Percentiles rank a stretch among this genome's conserved stretches.
These are phyloP conservation scores for Fraxinus pennsylvanica DNA, from an alignment of 257 asterid genomes.

Conservation along the genomic window DNA sequence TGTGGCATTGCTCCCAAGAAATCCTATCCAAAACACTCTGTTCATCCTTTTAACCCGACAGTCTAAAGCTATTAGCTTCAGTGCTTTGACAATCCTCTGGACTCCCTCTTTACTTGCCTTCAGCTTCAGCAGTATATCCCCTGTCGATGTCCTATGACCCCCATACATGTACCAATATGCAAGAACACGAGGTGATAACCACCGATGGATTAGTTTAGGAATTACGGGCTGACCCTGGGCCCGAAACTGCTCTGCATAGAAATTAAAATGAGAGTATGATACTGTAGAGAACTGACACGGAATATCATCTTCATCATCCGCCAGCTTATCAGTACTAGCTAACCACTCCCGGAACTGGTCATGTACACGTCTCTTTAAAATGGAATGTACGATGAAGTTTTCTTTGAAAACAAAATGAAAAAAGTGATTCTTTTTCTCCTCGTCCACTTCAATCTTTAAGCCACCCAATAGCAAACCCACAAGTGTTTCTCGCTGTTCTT, in stretches of 20 bases:
- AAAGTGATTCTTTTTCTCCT: constrained; percentile 41
- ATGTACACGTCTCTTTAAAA: constrained; percentile 56
- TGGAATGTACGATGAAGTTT: constrained; percentile 47
- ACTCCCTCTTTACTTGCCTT: constrained; percentile 64
- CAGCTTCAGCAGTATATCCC: constrained; percentile 78
- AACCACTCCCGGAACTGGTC: constrained; percentile 81
- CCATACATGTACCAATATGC: constrained; percentile 97
- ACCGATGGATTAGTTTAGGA: constrained; percentile 82
- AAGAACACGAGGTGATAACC: constrained; percentile 88
- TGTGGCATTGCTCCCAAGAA: constrained; percentile 61
- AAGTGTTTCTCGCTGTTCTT: constrained; percentile 77
- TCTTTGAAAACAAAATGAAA: constrained; percentile 61
- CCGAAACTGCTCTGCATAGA: constrained; percentile 81
- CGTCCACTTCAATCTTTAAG: constrained; percentile 46
- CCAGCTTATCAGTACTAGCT: constrained; percentile 30
- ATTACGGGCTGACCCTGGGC: constrained; percentile 54
- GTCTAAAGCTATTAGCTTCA: constrained; percentile 55
- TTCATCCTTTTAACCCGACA: constrained; percentile 66
- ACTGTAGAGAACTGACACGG: constrained; percentile 55
- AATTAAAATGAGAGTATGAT: constrained; percentile 60
- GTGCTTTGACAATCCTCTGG: constrained; percentile 43
- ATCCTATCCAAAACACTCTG: constrained; percentile 72
- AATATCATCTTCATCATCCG: constrained; percentile 34
- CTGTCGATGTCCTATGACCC: constrained; percentile 72
- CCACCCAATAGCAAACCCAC: constrained; percentile 83